Base-by-base conservation (phyloP, 306 rosid genomes). In the Begonia masoniana region DNA sequence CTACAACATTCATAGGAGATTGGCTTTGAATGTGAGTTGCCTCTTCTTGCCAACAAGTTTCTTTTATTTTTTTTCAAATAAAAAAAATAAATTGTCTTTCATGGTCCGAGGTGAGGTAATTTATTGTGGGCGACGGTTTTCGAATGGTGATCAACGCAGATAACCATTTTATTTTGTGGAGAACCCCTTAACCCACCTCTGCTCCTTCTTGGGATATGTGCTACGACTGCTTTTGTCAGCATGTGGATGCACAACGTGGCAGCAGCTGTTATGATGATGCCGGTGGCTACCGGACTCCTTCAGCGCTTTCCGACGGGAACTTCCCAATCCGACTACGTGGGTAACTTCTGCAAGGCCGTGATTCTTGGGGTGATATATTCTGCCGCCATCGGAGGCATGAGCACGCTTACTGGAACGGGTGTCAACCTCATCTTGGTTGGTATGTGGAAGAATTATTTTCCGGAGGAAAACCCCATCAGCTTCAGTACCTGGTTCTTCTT, bases 241-340 rank as follows among this genome's bases (percentile, higher is more conserved):
- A 84, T 88, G 97, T 88, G 97, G 97, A 65, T 88, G 71, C 97
- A 84, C 89, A 84, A 88, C 72, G 81, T 76, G 68, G 86, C 97
- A 10, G 65, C 94, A 0, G 82, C 94, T 17, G 79, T 84, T 63
- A 68, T 88, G 78, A 84, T 88, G 97, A 88, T 88, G 95, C 95
- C 95, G 14, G 84, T 88, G 21, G 95, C 97, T 7, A 80, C 83
- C 0, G 97, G 97, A 35, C 68, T 88, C 58, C 61, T 88, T 0
- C 87, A 84, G 16, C 60, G 84, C 2, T 60, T 88, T 13, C 88
- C 97, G 2, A 49, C 59, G 52, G 62, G 55, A 5, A 15, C 67
- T 0, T 72, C 62, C 36, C 84, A 77, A 52, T 56, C 95, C 2
- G 56, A 49, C 15, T 59, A 45, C 2, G 71, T 72, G 1, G 66